Conservation (phyloP, 495 filamentous ascomycete genomes). For the Tetracladium setigerum region DNA sequence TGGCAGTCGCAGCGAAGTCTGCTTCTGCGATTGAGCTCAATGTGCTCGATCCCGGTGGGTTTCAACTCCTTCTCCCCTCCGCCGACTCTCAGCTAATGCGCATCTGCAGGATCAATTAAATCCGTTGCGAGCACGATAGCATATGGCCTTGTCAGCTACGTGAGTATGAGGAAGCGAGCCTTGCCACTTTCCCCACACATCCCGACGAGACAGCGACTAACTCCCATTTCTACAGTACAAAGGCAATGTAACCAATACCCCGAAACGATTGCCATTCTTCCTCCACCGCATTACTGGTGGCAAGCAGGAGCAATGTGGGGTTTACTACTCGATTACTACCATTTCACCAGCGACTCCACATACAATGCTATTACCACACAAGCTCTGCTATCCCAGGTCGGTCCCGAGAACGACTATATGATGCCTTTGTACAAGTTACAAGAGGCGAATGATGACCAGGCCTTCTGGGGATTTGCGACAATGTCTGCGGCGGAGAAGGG, state of each 20-base stretch:
- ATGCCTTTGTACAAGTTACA: slow-evolving; percentile 70
- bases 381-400: slow-evolving; percentile 65
- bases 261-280: slow-evolving; percentile 61
- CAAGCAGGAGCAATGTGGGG: slow-evolving; percentile 79
- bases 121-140: slow-evolving; percentile 14
- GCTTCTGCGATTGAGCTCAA: neutral
- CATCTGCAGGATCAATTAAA: slow-evolving; percentile 16
- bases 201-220: no score
- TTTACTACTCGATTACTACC: slow-evolving; percentile 76
- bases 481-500: slow-evolving; percentile 77
- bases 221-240: slow-evolving; percentile 56
- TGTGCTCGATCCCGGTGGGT: slow-evolving; percentile 3
- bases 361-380: slow-evolving; percentile 68
- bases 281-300: slow-evolving; percentile 79
- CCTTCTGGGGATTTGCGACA: slow-evolving; percentile 77
- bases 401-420: slow-evolving; percentile 64
- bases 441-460: slow-evolving; percentile 79
- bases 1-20: neutral
- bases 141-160: slow-evolving; percentile 18
- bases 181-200: no score
- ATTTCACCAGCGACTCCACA: slow-evolving; percentile 65
- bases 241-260: slow-evolving; percentile 67
- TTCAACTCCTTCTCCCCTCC: neutral
- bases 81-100: neutral
- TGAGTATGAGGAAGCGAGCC: no score